Evolutionary conservation across 2,329 filamentous ascomycete genomes (phyloP), one percentile per base, ranked within the genome.

Genomic region (Epichloe glyceriae): DNA sequence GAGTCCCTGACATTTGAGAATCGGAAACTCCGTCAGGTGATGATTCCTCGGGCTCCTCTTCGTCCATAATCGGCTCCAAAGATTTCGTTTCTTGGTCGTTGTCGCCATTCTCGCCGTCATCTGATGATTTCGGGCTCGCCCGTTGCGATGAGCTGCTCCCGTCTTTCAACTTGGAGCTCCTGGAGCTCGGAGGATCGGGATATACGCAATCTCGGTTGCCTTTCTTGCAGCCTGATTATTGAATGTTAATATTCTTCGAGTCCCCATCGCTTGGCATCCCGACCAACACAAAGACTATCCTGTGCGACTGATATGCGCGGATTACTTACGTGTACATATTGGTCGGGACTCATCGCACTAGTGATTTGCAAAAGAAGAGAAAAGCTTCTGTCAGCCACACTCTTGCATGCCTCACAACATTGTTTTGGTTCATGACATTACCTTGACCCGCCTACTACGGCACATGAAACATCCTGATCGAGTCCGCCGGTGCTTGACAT

Each of bases 391-490:
- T 67, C 62, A 50, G 54, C 26, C n/a, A 30, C 35, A 17, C 41
- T 59, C 52, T 60, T 53, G 52, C 15, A 51, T 42, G 44, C 30
- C 48, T 30, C 40, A 43, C 15, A 48, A 42, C n/a, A 12, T 53
- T 60, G 52, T 52, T n/a, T 52, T 38, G 39, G 19, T 49, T 33
- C 41, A 40, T 15, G 49, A 39, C n/a, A 15, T 47, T 47, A 82
- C 81, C 75, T 85, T 97, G 48, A 97, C 90, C 65, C 93, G 80
- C 57, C 93, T 80, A 60, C 83, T 84, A 53, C 93, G 80, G 67
- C 93, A 98, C 45, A 90, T 97, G 57, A 75, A 96, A 70, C 93
- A 98, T 30, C 93, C 93, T 56, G 89, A 96, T 59, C 93, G 79
- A 42, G 93, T 97, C 58, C 93, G 82, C 54, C 90, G 85, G 65